Percentiles rank a stretch among this genome's conserved stretches.
phyloP scores from a whole-genome alignment of 768 basidiomycete genomes.

The Mycena metata region DNA sequence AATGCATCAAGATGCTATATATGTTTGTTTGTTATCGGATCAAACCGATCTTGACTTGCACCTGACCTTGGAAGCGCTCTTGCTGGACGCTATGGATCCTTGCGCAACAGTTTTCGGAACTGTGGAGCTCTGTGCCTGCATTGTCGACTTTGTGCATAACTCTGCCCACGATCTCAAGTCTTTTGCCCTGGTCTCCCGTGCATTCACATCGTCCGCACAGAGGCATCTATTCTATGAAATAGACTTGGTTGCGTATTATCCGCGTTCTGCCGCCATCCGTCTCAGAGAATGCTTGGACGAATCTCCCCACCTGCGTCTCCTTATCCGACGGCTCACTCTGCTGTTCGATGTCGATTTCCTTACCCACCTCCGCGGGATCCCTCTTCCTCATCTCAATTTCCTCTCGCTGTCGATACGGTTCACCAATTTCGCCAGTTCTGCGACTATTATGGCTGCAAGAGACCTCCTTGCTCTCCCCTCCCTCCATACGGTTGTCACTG shows the following conservation, averaged over 20 bases:
- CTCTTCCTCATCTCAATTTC: neutral
- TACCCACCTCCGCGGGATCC: neutral
- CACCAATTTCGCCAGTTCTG: neutral
- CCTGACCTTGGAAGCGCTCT: too few species aligned
- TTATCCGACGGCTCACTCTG: neutral
- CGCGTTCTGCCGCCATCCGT: too few species aligned
- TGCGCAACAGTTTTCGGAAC: too few species aligned
- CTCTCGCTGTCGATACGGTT: too few species aligned
- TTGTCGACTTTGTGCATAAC: slow-evolving; percentile 48
- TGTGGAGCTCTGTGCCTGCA: slow-evolving; percentile 29
- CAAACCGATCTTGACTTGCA: too few species aligned
- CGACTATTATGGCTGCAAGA: neutral
- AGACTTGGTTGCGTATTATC: neutral
- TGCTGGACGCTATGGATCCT: too few species aligned
- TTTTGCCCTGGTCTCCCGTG: slow-evolving; percentile 44
- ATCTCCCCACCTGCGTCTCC: neutral
- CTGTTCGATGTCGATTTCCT: too few species aligned
- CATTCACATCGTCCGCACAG: slow-evolving; percentile 29
- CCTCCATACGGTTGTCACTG: neutral
- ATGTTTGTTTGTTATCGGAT: neutral
- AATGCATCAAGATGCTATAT: neutral
- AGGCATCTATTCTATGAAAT: neutral
- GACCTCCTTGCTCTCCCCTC: slow-evolving; percentile 5
- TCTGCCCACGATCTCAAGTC: slow-evolving; percentile 40
- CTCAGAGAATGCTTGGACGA: neutral